phyloP scores from a whole-genome alignment of 768 basidiomycete species.

The Lentinula lateritia region DNA sequence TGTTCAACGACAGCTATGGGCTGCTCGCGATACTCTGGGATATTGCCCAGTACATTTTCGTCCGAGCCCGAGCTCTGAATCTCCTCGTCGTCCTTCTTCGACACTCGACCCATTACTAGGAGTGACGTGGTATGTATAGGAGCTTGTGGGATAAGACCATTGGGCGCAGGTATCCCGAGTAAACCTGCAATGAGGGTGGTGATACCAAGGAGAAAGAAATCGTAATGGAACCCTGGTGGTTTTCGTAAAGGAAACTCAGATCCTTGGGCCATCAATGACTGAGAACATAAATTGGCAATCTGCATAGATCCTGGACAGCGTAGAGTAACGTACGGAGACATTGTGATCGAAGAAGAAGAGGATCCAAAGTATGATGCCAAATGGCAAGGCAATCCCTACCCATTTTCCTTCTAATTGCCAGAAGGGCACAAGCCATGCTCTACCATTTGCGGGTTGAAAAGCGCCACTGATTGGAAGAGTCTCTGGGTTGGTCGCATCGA shows the following conservation, averaged over 20 bases:
- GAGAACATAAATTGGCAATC: background rate
- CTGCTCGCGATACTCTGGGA: conserved; percentile 33
- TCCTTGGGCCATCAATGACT: conserved; percentile 92
- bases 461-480: conserved; percentile 67
- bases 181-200: conserved; percentile 87
- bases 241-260: conserved; percentile 87
- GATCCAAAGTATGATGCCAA: conserved; percentile 84
- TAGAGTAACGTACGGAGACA: conserved; percentile 62
- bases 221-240: conserved; percentile 82
- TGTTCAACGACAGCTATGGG: conserved; percentile 84
- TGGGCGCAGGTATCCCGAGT: conserved; percentile 83
- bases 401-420: conserved; percentile 88
- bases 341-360: conserved; percentile 96
- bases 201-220: conserved; percentile 87
- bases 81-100: conserved; percentile 31
- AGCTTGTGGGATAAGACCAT: conserved; percentile 81
- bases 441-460: conserved; percentile 64
- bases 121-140: conserved; percentile 90
- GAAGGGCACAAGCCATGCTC: conserved; percentile 82
- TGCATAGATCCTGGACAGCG: background rate
- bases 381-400: conserved; percentile 86
- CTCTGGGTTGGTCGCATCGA: conserved; percentile 51
- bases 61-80: background rate
- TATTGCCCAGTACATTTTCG: background rate
- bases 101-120: conserved; percentile 52